These are phyloP conservation scores for Lentinus tigrinus DNA, from an alignment of 768 basidiomycete genomes.

Conservation along the genomic window DNA sequence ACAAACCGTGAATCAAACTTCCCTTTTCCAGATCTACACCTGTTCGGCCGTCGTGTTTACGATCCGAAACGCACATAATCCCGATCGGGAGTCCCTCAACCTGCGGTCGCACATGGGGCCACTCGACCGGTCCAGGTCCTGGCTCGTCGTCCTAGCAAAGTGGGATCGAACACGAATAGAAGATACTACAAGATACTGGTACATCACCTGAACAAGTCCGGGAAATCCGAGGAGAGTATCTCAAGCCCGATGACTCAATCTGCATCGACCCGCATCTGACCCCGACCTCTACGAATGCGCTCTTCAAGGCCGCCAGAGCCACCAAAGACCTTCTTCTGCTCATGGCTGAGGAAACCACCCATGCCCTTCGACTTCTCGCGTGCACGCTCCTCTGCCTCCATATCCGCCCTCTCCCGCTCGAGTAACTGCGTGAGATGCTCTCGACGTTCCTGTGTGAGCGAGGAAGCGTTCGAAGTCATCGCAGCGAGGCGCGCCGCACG, in stretches of 20 bases:
- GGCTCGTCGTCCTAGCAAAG: no score
- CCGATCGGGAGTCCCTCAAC: no score
- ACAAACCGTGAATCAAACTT: constrained; percentile 12
- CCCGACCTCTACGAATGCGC: constrained; percentile 68
- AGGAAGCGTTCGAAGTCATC: constrained; percentile 77
- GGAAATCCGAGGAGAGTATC: background rate
- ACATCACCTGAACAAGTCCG: constrained; percentile 2
- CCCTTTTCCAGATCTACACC: constrained; percentile 8
- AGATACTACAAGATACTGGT: constrained; percentile 2
- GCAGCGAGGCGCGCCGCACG: constrained; percentile 87
- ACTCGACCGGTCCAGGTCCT: no score
- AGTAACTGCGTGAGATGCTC: constrained; percentile 66
- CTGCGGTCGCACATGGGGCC: no score
- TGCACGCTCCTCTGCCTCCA: constrained; percentile 67
- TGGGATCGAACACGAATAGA: no score
- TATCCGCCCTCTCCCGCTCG: constrained; percentile 75
- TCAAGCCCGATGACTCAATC: constrained; percentile 42
- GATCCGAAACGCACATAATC: background rate
- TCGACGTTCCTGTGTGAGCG: constrained; percentile 66
- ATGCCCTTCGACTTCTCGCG: constrained; percentile 74
- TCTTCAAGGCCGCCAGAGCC: constrained; percentile 78
- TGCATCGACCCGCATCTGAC: constrained; percentile 65
- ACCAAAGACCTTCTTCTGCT: constrained; percentile 84
- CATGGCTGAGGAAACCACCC: constrained; percentile 77
- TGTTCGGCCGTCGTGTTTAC: constrained; percentile 5